Conservation (phyloP, 2,329 filamentous ascomycete genomes). For the Simplicillium aogashimaense region DNA sequence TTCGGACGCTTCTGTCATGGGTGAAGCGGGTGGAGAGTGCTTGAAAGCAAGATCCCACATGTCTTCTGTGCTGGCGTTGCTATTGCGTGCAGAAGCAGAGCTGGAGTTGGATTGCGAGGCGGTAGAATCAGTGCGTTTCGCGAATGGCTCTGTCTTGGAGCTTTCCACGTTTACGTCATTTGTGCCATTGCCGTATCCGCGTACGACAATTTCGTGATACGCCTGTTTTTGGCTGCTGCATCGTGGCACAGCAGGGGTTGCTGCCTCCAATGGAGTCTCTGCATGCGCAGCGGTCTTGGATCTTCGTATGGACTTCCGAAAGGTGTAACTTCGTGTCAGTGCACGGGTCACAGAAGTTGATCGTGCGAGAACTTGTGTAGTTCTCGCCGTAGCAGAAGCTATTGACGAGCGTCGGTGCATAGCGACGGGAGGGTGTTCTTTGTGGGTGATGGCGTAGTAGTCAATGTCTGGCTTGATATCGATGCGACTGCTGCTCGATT, state of each 20-base stretch:
- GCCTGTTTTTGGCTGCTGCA: constrained; percentile 8
- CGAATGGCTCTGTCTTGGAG: constrained; percentile 6
- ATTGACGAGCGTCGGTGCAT: not conserved
- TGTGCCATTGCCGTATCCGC: constrained; percentile 44
- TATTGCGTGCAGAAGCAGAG: constrained; percentile 16
- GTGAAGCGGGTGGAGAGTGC: not conserved
- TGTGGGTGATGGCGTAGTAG: constrained; percentile 35
- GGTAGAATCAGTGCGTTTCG: constrained; percentile 15
- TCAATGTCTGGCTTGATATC: constrained; percentile 48
- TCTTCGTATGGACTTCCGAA: constrained; percentile 1
- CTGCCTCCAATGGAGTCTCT: constrained; percentile 1
- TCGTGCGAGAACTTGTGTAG: not conserved
- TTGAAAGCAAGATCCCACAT: constrained; percentile 7
- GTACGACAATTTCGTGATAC: constrained; percentile 42
- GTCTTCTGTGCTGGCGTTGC: constrained; percentile 14
- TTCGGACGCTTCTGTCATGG: not conserved
- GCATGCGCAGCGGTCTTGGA: constrained; percentile 13
- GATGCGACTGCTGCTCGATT: not conserved
- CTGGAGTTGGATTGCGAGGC: constrained; percentile 13
- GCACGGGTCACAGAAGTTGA: not conserved
- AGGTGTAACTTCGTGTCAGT: not conserved
- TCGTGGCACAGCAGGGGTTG: too few relatives aligned
- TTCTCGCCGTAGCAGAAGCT: not conserved
- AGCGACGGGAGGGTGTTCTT: not conserved
- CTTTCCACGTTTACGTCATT: constrained; percentile 23